Base-by-base conservation (phyloP, 768 basidiomycete species). In the Boletus sensibilis region DNA sequence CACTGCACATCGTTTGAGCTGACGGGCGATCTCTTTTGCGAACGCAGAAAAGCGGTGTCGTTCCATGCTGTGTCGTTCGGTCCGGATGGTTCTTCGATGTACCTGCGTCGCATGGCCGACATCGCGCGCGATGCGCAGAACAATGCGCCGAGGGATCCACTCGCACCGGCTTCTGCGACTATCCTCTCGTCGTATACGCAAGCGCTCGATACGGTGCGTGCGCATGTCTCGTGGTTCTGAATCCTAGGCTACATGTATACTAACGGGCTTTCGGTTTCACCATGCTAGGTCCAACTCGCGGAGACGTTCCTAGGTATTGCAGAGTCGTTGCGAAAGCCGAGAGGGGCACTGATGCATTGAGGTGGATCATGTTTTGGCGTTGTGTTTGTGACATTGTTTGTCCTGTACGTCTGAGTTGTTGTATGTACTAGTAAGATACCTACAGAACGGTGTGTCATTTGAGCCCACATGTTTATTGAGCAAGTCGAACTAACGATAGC, bases 61-160 rank as follows among this genome's bases (percentile, higher is more conserved):
- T 81, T 86, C 62, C 84, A 86, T 43, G 65, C 83, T 0, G 79
- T 86, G n/a, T 76, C 80, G 0, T 86, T 86, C 40, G 85, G 82
- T 5, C 68, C 70, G 1, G 61, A 70, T 13, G 37, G 11, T 33
- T 62, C 41, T 9, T 62, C 58, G 41, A 41, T 9, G 5, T 57
- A 61, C 42, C 68, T 86, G 23, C 73, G 74, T 25, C 71, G 76
- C 18, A 86, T 86, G 85, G 75, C 76, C 1, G 65, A 77, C 5
- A 75, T 84, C n/a, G 83, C 84, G 0, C 63, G 61, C 7, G 77
- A 80, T 44, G 73, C 77, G 3, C 79, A 84, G 57, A 77, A 71
- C 35, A 70, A 63, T 35, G 77, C 78, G 0, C 79, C 80, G 1
- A 67, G 59, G 27, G 76, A 81, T 60, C 72, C 74, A 2, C 65